Conservation (phyloP, 1,284 basidiomycete species). For the Leccinum solheimii region DNA sequence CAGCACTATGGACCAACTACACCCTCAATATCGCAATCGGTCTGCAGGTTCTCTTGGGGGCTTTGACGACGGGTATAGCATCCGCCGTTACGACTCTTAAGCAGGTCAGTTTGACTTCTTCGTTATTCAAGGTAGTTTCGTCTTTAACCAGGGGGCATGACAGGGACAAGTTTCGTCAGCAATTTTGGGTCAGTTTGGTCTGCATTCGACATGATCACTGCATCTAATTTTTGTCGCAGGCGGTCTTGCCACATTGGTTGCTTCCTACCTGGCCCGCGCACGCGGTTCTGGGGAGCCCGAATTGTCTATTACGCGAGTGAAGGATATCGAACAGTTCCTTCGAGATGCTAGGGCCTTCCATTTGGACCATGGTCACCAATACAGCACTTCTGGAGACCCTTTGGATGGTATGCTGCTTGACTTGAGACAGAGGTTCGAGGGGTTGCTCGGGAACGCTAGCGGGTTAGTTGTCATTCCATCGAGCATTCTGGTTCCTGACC, state of each 20-base stretch:
- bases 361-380: slow-evolving; percentile 54
- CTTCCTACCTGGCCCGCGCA: slow-evolving; percentile 67
- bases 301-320: slow-evolving; percentile 47
- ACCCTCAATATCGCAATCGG: slow-evolving; percentile 56
- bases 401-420: slow-evolving; percentile 18
- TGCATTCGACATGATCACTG: neutral
- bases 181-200: slow-evolving; percentile 23
- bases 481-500: neutral
- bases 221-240: slow-evolving; percentile 37
- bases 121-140: neutral
- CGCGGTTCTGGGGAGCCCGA: slow-evolving; percentile 71
- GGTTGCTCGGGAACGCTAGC: slow-evolving; percentile 39
- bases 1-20: slow-evolving; percentile 50
- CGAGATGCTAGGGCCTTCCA: slow-evolving; percentile 57
- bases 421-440: slow-evolving; percentile 39
- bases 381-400: slow-evolving; percentile 11
- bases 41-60: slow-evolving; percentile 61
- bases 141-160: slow-evolving; percentile 3
- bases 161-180: slow-evolving; percentile 29
- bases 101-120: slow-evolving; percentile 32
- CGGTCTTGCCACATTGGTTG: slow-evolving; percentile 61
- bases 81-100: slow-evolving; percentile 43
- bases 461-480: slow-evolving; percentile 19
- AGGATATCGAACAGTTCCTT: slow-evolving; percentile 64
- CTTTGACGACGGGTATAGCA: slow-evolving; percentile 65